Base-by-base conservation (phyloP, 2,329 filamentous ascomycete species). In the Aspergillus sojae region DNA sequence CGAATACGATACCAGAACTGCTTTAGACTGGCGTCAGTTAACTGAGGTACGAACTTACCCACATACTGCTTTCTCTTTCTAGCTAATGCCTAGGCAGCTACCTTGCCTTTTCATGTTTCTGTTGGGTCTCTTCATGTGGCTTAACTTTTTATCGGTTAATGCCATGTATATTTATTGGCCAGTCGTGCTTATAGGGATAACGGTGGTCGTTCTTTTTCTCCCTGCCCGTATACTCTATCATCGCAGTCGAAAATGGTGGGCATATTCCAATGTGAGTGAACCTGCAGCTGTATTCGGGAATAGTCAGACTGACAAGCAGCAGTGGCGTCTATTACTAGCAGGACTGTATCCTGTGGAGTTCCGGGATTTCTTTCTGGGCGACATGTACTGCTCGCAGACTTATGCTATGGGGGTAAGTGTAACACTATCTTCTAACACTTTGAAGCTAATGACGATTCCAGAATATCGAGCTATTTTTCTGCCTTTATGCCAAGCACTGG, bases 381-480 rank as follows among this genome's bases (percentile, higher is more conserved):
- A 99, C 75, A 97, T 98, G 84, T 97, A 96, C 78, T 98, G 94
- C 78, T 98, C 95, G 3, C 83, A 96, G 61, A 96, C 94, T 6
- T 99, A 99, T 77, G 86, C 90, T 19, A 92, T 92, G 78, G 90
- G 92, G 65, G 92, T 94, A 84, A 81, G 91, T 71, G 16, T 23
- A 48, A 34, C 14, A 16, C 19, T 4, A 9, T 26, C 34, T 9
- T 26, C 48, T 26, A 9, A 6, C n/a, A 14, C 10, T 10, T 19
- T 36, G 3, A 32, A 30, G 23, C 57, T 67, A 46, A 67, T 55
- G 7, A 60, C 28, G 11, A 45, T 11, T 46, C 1, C 63, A 93
- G 90, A 97, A 98, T 73, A 86, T 97, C 45, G 92, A 93, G 70
- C 82, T 98, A 0, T 97, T 98, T 81, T 97, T 97, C 77, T 99